Percentiles rank a stretch among this genome's conserved stretches.
phyloP scores from a whole-genome alignment of 2,329 filamentous ascomycete species.

The Aspergillus aculeatinus region DNA sequence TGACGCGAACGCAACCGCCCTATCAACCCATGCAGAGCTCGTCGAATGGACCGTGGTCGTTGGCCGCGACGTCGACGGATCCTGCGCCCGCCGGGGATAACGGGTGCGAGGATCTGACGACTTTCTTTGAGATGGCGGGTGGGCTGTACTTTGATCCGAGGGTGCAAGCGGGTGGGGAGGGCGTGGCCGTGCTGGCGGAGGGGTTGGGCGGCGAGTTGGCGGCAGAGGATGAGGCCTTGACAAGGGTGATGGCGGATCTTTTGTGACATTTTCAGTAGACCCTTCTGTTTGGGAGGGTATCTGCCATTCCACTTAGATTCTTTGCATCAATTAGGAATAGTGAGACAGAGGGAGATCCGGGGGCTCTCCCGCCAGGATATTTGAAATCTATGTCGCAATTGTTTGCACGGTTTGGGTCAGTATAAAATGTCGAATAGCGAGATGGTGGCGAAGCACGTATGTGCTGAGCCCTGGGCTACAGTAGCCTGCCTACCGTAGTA shows the following conservation, averaged over 20 bases:
- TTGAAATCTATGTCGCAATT: no score
- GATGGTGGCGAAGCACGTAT: no score
- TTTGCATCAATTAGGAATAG: no score
- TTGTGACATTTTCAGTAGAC: constrained; percentile 6
- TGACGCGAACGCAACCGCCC: no score
- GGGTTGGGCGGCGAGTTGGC: constrained; percentile 29
- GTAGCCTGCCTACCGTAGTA: no score
- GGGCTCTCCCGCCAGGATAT: no score
- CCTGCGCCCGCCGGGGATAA: constrained; percentile 10
- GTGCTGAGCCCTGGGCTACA: no score
- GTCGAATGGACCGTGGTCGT: neutral
- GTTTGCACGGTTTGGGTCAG: no score
- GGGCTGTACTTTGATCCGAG: constrained; percentile 38
- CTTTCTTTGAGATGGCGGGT: constrained; percentile 61
- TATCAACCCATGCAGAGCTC: neutral
- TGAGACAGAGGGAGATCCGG: no score
- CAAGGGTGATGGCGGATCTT: constrained; percentile 35
- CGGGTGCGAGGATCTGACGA: constrained; percentile 54
- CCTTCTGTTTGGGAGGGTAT: no score
- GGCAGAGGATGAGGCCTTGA: constrained; percentile 36
- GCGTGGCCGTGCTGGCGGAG: constrained; percentile 13
- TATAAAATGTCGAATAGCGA: no score
- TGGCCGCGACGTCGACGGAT: neutral
- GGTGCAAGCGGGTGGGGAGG: neutral
- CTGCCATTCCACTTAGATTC: no score